Percentiles rank a stretch among this genome's conserved stretches.
Evolutionary conservation across 2,329 filamentous ascomycete species (phyloP).

Genomic region (Plenodomus tracheiphilus): DNA sequence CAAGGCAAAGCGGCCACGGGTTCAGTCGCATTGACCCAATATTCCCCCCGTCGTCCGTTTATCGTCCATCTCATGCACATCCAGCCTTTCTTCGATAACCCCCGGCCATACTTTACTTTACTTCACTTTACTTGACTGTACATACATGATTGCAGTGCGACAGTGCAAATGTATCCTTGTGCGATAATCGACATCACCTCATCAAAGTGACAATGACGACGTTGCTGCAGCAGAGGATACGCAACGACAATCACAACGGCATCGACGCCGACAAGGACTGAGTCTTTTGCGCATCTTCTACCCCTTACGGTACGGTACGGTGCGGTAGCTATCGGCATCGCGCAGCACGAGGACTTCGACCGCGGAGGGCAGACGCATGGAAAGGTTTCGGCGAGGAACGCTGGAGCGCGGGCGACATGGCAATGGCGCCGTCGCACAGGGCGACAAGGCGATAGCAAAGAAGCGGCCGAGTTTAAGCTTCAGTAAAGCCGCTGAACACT

Average conservation of each 20-base stretch:
- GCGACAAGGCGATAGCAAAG: constrained; percentile 22
- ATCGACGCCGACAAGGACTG: not conserved
- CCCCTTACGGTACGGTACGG: constrained; percentile 8
- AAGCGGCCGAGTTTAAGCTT: constrained; percentile 39
- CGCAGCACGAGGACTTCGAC: constrained; percentile 2
- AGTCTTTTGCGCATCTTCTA: constrained; percentile 8
- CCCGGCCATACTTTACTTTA: no score
- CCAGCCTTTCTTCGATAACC: no score
- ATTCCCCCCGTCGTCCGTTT: no score
- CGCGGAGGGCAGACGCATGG: constrained; percentile 16
- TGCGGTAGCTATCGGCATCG: constrained; percentile 11
- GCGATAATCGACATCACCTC: no score
- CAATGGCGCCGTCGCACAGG: no score
- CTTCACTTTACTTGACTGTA: no score
- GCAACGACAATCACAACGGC: constrained; percentile 19
- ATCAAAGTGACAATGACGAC: constrained; percentile 9
- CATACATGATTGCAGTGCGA: no score
- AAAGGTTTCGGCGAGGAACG: constrained; percentile 27
- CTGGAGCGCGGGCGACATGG: constrained; percentile 21
- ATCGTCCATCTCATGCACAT: no score
- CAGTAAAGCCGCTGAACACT: constrained; percentile 36
- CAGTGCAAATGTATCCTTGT: no score
- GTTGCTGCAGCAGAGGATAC: constrained; percentile 8
- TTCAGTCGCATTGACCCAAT: no score
- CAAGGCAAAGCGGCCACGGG: no score